Conservation (phyloP, 768 basidiomycete species). For the Boletus pseudopeckii region DNA sequence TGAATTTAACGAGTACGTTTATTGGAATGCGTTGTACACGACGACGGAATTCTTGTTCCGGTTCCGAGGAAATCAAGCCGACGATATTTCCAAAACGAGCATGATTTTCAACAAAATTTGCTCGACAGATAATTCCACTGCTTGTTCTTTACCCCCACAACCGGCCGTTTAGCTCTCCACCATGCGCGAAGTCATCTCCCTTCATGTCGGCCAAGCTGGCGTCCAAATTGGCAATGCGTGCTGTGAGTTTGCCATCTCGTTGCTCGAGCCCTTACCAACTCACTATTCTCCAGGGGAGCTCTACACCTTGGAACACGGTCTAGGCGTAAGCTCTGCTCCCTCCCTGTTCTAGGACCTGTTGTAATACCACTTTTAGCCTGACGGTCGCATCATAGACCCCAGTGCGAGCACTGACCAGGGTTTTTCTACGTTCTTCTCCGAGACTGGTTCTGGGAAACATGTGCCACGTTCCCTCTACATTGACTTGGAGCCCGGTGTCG, state of each 20-base stretch:
- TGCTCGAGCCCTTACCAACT: constrained; percentile 5
- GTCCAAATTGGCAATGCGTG: constrained; percentile 94
- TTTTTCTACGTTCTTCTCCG: constrained; percentile 98
- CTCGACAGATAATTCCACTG: not conserved
- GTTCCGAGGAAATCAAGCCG: constrained; percentile 1
- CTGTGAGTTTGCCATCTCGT: constrained; percentile 53
- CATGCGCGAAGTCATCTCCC: constrained; percentile 94
- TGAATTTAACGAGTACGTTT: constrained; percentile 35
- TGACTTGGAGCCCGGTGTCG: constrained; percentile 90
- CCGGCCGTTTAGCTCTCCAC: constrained; percentile 13
- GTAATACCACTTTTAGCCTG: constrained; percentile 54
- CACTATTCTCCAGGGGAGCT: constrained; percentile 71
- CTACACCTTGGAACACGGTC: constrained; percentile 96
- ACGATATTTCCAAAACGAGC: constrained; percentile 28
- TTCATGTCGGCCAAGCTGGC: constrained; percentile 97
- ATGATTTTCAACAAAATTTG: constrained; percentile 21
- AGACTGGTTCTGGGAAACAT: constrained; percentile 89
- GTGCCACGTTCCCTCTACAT: constrained; percentile 97
- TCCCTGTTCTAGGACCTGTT: constrained; percentile 8
- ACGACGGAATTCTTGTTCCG: not conserved
- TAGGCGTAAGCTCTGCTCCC: constrained; percentile 62
- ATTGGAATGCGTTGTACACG: not conserved
- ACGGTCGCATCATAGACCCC: constrained; percentile 80
- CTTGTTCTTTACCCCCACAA: constrained; percentile 17
- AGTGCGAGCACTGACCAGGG: constrained; percentile 61